Base-by-base conservation (phyloP, 2,329 filamentous ascomycete genomes). In the Huntiella bhutanensis region DNA sequence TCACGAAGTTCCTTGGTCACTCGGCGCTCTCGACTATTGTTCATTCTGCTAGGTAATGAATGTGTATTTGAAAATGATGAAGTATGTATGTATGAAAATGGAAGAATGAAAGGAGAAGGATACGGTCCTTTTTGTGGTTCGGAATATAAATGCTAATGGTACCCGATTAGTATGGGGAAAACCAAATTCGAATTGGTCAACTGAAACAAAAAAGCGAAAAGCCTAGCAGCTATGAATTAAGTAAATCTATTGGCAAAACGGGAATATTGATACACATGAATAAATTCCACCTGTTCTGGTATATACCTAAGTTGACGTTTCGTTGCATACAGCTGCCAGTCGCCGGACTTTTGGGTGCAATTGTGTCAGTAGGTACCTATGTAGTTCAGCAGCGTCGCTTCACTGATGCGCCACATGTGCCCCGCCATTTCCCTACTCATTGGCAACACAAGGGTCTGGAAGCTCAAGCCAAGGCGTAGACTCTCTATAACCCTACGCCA, bases 1-100 rank as follows among this genome's bases (percentile, higher is more conserved):
- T 88, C 83, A 51, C 66, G 64, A 47, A 91, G 69, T 69, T 91
- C 83, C 62, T 87, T 88, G 52, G 73, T 66, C 45, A 91, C 71
- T 43, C 77, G 71, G 43, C 76, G 68, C 48, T 70, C 64, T 51
- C 71, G 62, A 40, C 67, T 71, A 39, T 64, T 68, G 43, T 67
- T 59, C 67, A 69, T 73, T 35, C 7, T 37, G 22, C 6, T 6
- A 28, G 22, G 8, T 28, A 28, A 8, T 10, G 22, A 28, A 7
- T 28, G 5, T 28, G 6, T 28, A 28, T 28, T 28, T 28, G 6
- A 28, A 28, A 28, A 28, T 28, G 22, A 28, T 28, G 22, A 28
- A 10, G 22, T 28, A 7, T 28, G 22, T 28, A 28, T 10, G 22
- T 28, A 28, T 7, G 22, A 10, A 28, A 28, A 28, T 28, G 8